Conservation (phyloP, 805 yeast species). For the Metschnikowia peoriensis region DNA sequence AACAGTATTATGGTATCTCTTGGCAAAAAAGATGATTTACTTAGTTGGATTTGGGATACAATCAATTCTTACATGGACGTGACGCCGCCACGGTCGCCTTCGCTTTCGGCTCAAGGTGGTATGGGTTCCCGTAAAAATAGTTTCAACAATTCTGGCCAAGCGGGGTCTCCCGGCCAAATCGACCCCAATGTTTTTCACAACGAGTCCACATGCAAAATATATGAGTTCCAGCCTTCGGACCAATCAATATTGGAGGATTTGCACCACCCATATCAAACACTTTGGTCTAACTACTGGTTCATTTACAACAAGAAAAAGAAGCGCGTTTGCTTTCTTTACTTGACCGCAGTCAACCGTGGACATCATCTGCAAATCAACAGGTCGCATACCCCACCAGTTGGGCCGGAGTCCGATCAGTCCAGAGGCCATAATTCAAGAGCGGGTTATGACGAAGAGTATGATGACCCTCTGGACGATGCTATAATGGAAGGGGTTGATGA, state of each 20-base stretch:
- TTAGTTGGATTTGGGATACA: constrained; percentile 83
- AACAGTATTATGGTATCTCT: constrained; percentile 67
- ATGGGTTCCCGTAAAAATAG: constrained; percentile 29
- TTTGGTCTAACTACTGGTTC: constrained; percentile 87
- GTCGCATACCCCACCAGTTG: constrained; percentile 16
- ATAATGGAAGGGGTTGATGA: constrained; percentile 14
- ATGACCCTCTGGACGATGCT: constrained; percentile 18
- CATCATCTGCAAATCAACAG: constrained; percentile 29
- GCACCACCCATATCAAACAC: constrained; percentile 44
- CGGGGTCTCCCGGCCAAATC: constrained; percentile 11
- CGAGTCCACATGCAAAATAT: constrained; percentile 51
- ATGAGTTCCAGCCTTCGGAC: constrained; percentile 61
- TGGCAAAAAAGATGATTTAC: constrained; percentile 40
- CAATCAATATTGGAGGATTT: constrained; percentile 61
- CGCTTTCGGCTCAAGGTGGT: constrained; percentile 22
- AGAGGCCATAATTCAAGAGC: constrained; percentile 4
- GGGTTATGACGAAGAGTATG: constrained; percentile 16
- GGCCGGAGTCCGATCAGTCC: constrained; percentile 25
- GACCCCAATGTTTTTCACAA: constrained; percentile 12
- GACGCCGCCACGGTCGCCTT: constrained; percentile 30
- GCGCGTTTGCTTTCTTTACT: constrained; percentile 82
- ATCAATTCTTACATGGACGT: constrained; percentile 80
- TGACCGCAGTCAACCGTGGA: constrained; percentile 49
- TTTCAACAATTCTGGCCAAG: constrained; percentile 16
- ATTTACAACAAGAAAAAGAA: constrained; percentile 87